phyloP scores from a whole-genome alignment of 495 filamentous ascomycete species.

The Hypoxylon cercidicola region DNA sequence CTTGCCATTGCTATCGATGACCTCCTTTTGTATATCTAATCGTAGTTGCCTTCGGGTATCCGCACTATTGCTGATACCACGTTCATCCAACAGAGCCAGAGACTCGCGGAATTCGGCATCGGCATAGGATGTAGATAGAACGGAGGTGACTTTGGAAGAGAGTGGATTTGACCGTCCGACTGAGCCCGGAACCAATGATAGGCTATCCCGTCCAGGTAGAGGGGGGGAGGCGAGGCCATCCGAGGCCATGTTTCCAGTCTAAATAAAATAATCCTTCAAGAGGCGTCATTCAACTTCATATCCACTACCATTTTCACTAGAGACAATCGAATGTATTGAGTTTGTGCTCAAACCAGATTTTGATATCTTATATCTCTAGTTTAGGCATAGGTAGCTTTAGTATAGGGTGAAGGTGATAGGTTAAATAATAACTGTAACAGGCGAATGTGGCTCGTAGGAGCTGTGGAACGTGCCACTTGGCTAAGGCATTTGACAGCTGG shows the following conservation, averaged over 20 bases:
- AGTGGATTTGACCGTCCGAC: conserved; percentile 64
- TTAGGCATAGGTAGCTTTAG: no score
- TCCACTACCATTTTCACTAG: background rate
- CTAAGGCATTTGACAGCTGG: conserved; percentile 20
- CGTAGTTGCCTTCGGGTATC: conserved; percentile 83
- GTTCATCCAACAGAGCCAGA: conserved; percentile 77
- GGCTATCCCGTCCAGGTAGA: conserved; percentile 37
- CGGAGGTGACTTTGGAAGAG: conserved; percentile 77
- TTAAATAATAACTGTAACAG: no score
- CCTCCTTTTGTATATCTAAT: conserved; percentile 88
- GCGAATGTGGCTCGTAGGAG: no score
- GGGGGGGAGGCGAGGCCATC: conserved; percentile 36
- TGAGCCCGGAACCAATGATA: conserved; percentile 24
- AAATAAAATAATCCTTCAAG: background rate
- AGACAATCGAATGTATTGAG: background rate
- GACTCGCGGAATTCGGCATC: conserved; percentile 93
- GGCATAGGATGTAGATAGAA: conserved; percentile 91
- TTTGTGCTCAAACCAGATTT: no score
- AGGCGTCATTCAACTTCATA: background rate
- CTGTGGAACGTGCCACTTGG: conserved; percentile 20
- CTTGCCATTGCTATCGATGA: conserved; percentile 91
- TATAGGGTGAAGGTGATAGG: no score
- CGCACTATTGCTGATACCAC: conserved; percentile 76
- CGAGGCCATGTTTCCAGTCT: conserved; percentile 37
- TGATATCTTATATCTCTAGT: no score